These are phyloP conservation scores for Fraxinus ornus DNA, from an alignment of 305 asterid genomes.

Conservation along the genomic window DNA sequence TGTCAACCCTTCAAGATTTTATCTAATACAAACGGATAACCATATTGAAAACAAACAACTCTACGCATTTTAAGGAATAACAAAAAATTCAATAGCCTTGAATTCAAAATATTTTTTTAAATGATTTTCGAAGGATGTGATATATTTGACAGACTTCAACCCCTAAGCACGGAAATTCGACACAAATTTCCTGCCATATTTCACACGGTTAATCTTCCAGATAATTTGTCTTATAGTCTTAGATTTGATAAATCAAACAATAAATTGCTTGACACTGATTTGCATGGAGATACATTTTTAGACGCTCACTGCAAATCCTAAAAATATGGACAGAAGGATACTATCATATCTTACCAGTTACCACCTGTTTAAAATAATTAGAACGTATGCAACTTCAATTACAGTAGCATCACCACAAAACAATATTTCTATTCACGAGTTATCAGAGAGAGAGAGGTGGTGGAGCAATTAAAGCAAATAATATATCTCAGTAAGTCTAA, in stretches of 20 bases:
- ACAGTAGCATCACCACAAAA: constrained; percentile 18
- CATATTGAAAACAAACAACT: neutral
- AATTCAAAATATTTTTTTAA: neutral
- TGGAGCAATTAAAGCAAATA: neutral
- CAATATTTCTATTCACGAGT: neutral
- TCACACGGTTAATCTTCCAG: neutral
- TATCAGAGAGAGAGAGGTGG: neutral
- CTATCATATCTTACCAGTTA: neutral
- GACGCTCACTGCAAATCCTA: neutral
- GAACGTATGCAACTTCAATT: constrained; percentile 1
- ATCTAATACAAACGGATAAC: neutral
- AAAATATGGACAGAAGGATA: constrained; percentile 12
- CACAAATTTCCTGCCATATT: neutral
- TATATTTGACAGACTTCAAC: constrained; percentile 3
- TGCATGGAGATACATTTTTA: constrained; percentile 9
- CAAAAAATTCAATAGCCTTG: neutral
- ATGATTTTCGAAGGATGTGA: constrained; percentile 2
- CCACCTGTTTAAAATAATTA: neutral
- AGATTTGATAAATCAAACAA: neutral
- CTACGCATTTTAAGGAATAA: neutral
- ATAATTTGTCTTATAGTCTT: neutral
- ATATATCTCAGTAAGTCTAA: neutral
- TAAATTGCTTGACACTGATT: neutral
- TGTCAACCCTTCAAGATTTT: neutral
- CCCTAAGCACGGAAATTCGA: neutral